These are phyloP conservation scores for Penicillium crystallinum DNA, from an alignment of 495 filamentous ascomycete genomes.

Conservation along the genomic window DNA sequence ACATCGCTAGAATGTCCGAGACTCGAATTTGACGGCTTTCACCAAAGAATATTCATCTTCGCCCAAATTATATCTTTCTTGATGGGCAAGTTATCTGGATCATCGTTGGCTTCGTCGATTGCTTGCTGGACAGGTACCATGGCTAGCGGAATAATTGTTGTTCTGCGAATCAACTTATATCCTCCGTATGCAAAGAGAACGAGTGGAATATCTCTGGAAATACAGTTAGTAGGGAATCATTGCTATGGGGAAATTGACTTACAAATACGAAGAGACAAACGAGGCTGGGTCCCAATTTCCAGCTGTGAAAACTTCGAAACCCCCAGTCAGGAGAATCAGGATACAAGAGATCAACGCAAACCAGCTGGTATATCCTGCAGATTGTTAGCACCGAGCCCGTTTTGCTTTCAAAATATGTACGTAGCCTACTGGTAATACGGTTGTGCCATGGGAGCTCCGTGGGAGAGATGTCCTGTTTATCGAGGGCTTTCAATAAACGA, in stretches of 20 bases:
- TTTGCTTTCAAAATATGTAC: background rate
- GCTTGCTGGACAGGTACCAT: constrained; percentile 32
- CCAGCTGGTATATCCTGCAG: constrained; percentile 48
- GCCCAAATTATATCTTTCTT: constrained; percentile 16
- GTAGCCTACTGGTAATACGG: constrained; percentile 17
- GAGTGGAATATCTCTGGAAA: constrained; percentile 35
- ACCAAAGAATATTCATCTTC: constrained; percentile 31
- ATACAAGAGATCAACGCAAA: constrained; percentile 45
- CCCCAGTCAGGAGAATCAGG: constrained; percentile 53
- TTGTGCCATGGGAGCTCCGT: constrained; percentile 51
- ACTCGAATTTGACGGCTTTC: too few species aligned
- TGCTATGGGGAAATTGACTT: background rate
- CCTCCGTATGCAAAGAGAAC: constrained; percentile 38
- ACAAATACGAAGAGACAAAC: constrained; percentile 38
- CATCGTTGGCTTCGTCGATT: constrained; percentile 26
- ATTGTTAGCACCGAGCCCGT: background rate
- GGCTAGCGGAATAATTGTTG: constrained; percentile 26
- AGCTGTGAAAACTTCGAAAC: constrained; percentile 55
- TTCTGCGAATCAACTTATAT: constrained; percentile 38
- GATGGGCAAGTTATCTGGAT: constrained; percentile 29
- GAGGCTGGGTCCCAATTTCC: constrained; percentile 31
- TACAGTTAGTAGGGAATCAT: background rate
- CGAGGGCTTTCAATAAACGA: constrained; percentile 49
- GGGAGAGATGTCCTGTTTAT: constrained; percentile 41
- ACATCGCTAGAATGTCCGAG: too few species aligned